Evolutionary conservation across 1,139 yeast species (phyloP).

Genomic region (Geotrichum reessii): DNA sequence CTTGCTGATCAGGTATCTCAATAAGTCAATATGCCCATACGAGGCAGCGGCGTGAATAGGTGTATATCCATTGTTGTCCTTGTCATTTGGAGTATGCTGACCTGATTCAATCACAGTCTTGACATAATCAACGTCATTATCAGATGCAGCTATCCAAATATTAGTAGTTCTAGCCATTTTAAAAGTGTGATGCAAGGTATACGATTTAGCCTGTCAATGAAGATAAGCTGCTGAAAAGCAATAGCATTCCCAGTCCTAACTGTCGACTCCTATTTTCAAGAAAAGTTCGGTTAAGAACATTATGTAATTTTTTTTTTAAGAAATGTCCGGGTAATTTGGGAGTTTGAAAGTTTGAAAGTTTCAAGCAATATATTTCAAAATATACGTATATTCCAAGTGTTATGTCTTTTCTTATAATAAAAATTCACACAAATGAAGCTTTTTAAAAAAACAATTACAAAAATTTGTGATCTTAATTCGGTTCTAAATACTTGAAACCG

Average conservation of each 20-base stretch:
- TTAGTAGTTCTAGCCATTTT: constrained; percentile 37
- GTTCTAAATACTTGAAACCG: too few species aligned
- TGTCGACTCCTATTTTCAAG: neutral
- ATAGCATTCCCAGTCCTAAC: neutral
- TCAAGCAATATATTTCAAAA: neutral
- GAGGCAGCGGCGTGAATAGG: constrained; percentile 97
- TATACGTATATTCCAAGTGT: too few species aligned
- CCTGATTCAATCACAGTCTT: constrained; percentile 50
- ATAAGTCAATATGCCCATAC: constrained; percentile 70
- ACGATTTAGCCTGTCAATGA: neutral
- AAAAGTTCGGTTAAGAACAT: neutral
- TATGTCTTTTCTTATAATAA: too few species aligned
- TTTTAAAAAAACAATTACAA: too few species aligned
- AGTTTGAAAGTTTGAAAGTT: neutral
- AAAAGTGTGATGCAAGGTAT: neutral
- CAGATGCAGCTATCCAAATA: constrained; percentile 95
- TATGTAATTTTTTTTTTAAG: neutral
- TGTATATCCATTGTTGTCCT: constrained; percentile 91
- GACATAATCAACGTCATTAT: constrained; percentile 60
- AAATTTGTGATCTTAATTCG: too few species aligned
- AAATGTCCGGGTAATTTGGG: neutral
- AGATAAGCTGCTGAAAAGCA: neutral
- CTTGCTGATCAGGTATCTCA: constrained; percentile 48
- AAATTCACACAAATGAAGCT: too few species aligned
- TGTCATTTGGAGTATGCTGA: constrained; percentile 55